Evolutionary conservation across 2,329 filamentous ascomycete genomes (phyloP), one percentile per base, ranked within the genome.

Genomic region (Aspergillus ibericus): DNA sequence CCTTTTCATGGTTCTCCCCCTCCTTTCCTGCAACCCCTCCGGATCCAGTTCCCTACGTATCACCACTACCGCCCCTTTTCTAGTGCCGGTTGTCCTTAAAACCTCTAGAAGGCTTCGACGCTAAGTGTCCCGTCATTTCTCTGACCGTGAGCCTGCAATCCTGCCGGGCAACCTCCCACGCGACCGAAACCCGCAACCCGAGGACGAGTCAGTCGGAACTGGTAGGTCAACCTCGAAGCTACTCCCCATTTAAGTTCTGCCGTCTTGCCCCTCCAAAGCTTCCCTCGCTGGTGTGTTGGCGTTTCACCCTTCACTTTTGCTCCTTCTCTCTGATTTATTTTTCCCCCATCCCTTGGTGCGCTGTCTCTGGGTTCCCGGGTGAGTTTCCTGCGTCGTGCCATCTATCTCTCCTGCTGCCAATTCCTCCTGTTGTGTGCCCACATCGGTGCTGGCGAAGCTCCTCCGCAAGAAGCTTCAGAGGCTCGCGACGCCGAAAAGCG

Each of bases 261-360:
- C 32, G 38, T 46, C 42, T 58, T 58, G 53, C 56, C 61, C 63
- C 63, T 65, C 61, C 59, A 61, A 63, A 56, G 52, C 27, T 47
- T 44, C 48, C 38, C 50, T 32, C 18, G 42, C 56, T 49, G 47
- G 46, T 53, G 50, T 48, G 38, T 36, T 34, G 18, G 38, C 34
- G 22, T 50, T 42, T 32, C 38, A 34, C 10, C 13, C 36, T 20
- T 51, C 53, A 38, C 29, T 13, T 42, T 56, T 42, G 15, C 20
- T 55, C 32, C 27, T 20, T 18, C 38, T 55, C 32, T 32, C n/a
- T n/a, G n/a, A n/a, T 13, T 29, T 16, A 40, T 44, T 32, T 18
- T 42, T n/a, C n/a, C 29, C 16, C 13, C 27, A 10, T 40, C 10
- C n/a, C 27, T 29, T 40, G 13, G 20, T 42, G 15, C 42, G n/a